phyloP scores from a whole-genome alignment of 2,329 filamentous ascomycete species.

The Myriosclerotinia scirpicola region DNA sequence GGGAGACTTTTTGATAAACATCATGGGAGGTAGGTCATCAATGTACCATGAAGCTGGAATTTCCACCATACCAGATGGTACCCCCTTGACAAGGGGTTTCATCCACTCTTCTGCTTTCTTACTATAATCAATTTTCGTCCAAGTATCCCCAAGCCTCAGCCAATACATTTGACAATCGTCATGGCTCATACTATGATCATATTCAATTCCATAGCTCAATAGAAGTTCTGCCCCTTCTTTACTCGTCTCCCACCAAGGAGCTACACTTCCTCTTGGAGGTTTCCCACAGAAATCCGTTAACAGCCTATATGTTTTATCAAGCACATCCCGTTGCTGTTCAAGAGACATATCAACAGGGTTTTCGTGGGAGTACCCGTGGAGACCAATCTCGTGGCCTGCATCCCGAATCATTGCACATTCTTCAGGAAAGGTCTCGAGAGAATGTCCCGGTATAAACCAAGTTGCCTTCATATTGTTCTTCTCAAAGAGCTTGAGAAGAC shows the following conservation, averaged over 20 bases:
- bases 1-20: slow-evolving; percentile 67
- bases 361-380: slow-evolving; percentile 74
- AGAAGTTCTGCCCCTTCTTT: slow-evolving; percentile 66
- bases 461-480: slow-evolving; percentile 71
- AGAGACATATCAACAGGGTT: slow-evolving; percentile 69
- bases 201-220: slow-evolving; percentile 66
- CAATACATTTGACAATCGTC: slow-evolving; percentile 66
- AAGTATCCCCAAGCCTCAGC: slow-evolving; percentile 61
- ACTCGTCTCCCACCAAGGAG: slow-evolving; percentile 74
- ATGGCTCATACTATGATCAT: slow-evolving; percentile 67
- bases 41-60: slow-evolving; percentile 64
- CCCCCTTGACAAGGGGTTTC: slow-evolving; percentile 61
- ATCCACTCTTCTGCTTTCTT: slow-evolving; percentile 64
- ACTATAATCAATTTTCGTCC: slow-evolving; percentile 67
- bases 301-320: slow-evolving; percentile 72
- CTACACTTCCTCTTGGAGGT: slow-evolving; percentile 69
- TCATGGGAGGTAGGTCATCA: slow-evolving; percentile 66
- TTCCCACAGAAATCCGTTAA: slow-evolving; percentile 71
- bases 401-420: slow-evolving; percentile 62
- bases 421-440: slow-evolving; percentile 65
- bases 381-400: slow-evolving; percentile 62
- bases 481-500: slow-evolving; percentile 68
- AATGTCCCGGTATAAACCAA: slow-evolving; percentile 65
- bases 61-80: slow-evolving; percentile 63
- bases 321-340: slow-evolving; percentile 72